A percentile compares a stretch with the other conserved stretches of the same genome.
Evolutionary conservation across 169 alveolate species (phyloP).

Genomic region (Perkinsus olseni): DNA sequence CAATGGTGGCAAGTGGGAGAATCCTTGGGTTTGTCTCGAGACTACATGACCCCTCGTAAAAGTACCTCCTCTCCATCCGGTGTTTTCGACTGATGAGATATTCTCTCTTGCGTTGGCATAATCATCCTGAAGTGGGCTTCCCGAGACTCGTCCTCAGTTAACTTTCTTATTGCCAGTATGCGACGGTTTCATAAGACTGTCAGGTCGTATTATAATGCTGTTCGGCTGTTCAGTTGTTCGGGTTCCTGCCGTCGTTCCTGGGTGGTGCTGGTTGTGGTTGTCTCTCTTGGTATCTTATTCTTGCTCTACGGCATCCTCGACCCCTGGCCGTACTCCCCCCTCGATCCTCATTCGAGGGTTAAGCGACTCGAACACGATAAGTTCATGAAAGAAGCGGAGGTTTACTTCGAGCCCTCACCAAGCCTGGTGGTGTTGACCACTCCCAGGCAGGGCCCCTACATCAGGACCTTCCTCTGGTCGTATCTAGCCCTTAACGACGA

Average conservation of each 20-base stretch:
- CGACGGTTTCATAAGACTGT: neutral
- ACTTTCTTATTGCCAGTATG: neutral
- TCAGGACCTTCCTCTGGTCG: neutral
- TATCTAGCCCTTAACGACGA: neutral
- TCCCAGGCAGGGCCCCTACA: neutral
- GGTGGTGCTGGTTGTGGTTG: neutral
- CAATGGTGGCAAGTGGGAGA: no score
- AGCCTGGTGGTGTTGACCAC: neutral
- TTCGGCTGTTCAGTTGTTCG: neutral
- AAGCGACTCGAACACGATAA: neutral
- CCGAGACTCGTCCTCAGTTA: no score
- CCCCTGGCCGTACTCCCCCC: neutral
- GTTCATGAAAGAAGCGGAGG: neutral
- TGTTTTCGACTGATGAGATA: no score
- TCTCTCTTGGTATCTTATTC: neutral
- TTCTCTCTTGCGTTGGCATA: no score
- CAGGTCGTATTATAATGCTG: neutral
- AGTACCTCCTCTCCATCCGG: no score
- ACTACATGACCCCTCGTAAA: no score
- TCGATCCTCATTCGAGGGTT: neutral
- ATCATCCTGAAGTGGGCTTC: no score
- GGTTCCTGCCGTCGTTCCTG: neutral
- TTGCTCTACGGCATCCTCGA: neutral
- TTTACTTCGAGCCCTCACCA: neutral
- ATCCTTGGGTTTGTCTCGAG: no score